phyloP scores from a whole-genome alignment of 2,329 filamentous ascomycete genomes.

The Trichophaea hybrida region DNA sequence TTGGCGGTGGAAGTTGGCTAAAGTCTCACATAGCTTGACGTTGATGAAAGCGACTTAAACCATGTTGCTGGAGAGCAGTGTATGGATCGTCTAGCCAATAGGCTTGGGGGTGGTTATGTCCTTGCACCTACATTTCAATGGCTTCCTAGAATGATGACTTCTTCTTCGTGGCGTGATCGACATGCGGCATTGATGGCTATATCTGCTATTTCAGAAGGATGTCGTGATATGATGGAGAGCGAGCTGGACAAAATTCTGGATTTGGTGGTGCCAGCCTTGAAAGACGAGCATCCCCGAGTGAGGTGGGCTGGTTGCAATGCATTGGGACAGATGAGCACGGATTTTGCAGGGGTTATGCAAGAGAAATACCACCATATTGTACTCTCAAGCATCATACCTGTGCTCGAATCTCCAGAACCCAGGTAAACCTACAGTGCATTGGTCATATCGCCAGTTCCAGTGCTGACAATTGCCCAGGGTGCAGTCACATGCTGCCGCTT shows the following conservation, averaged over 20 bases:
- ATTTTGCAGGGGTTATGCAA: slow-evolving; percentile 97
- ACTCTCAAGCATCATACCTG: slow-evolving; percentile 79
- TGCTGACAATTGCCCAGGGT: slow-evolving; percentile 43
- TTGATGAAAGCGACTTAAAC: slow-evolving; percentile 91
- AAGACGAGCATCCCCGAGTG: slow-evolving; percentile 82
- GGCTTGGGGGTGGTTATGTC: slow-evolving; percentile 85
- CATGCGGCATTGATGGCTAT: slow-evolving; percentile 98
- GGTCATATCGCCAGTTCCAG: not conserved
- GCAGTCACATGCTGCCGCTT: slow-evolving; percentile 93
- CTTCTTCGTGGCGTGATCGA: slow-evolving; percentile 82
- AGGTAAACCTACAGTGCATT: slow-evolving; percentile 17
- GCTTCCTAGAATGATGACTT: slow-evolving; percentile 96
- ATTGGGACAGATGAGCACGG: slow-evolving; percentile 98
- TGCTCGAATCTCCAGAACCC: slow-evolving; percentile 75
- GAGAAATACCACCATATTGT: slow-evolving; percentile 82
- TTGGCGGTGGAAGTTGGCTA: slow-evolving; percentile 16
- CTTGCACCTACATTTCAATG: slow-evolving; percentile 88
- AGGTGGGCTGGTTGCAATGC: slow-evolving; percentile 97
- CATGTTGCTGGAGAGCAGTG: slow-evolving; percentile 96
- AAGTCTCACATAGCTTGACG: slow-evolving; percentile 51
- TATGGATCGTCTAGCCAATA: slow-evolving; percentile 95
- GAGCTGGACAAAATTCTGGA: slow-evolving; percentile 90
- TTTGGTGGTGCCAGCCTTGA: slow-evolving; percentile 80
- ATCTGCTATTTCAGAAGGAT: slow-evolving; percentile 94
- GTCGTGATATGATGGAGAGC: slow-evolving; percentile 85